Conservation (phyloP, 2,329 filamentous ascomycete species). For the Fusarium newnesense region DNA sequence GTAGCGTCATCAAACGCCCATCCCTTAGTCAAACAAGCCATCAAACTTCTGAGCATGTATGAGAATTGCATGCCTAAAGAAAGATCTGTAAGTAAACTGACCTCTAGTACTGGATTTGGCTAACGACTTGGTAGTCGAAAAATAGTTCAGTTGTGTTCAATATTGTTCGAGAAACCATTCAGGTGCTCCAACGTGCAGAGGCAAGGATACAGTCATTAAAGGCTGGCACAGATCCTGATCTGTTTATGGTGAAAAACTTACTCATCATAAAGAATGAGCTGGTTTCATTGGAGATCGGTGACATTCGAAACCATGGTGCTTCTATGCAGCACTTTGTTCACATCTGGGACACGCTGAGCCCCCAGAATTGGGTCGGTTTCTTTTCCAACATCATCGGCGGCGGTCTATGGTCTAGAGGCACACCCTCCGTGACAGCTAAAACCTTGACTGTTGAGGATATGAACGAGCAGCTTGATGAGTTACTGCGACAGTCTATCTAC, state of each 20-base stretch:
- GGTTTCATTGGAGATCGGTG: slow-evolving; percentile 91
- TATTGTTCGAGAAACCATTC: slow-evolving; percentile 90
- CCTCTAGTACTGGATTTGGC: background rate
- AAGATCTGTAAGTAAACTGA: slow-evolving; percentile 61
- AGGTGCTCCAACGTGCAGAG: slow-evolving; percentile 82
- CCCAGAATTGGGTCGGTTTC: slow-evolving; percentile 67
- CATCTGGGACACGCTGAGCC: slow-evolving; percentile 72
- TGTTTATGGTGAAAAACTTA: slow-evolving; percentile 95
- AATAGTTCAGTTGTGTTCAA: slow-evolving; percentile 68
- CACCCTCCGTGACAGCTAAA: slow-evolving; percentile 51
- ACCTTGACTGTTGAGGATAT: slow-evolving; percentile 65
- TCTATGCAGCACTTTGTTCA: slow-evolving; percentile 70
- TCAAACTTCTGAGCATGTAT: slow-evolving; percentile 70
- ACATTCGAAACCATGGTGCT: slow-evolving; percentile 62
- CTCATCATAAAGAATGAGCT: slow-evolving; percentile 96
- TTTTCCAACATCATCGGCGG: slow-evolving; percentile 68
- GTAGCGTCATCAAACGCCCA: slow-evolving; percentile 67
- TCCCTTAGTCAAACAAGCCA: slow-evolving; percentile 66
- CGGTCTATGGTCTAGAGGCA: slow-evolving; percentile 58
- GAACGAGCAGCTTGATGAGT: slow-evolving; percentile 71
- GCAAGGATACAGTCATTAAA: slow-evolving; percentile 72
- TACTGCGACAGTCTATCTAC: slow-evolving; percentile 70
- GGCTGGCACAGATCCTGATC: slow-evolving; percentile 75
- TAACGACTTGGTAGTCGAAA: slow-evolving; percentile 46
- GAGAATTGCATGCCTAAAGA: slow-evolving; percentile 73